Evolutionary conservation across 192 early-diverging fungal genomes (phyloP).

Genomic region (Entomortierella parvispora): DNA sequence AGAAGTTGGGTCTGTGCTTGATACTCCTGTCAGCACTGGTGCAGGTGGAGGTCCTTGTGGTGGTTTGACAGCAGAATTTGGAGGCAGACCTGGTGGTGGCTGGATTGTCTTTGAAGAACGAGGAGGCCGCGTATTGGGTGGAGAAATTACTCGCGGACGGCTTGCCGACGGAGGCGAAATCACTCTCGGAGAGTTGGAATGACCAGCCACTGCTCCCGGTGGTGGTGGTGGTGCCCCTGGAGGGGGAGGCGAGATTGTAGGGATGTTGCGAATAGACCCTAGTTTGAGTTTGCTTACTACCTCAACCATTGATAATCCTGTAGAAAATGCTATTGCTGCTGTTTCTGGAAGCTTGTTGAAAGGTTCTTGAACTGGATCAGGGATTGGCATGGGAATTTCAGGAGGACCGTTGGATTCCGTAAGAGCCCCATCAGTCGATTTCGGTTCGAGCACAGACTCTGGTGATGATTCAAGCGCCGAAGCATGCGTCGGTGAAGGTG

Average conservation of each 20-base stretch:
- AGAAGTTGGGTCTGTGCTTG: background rate
- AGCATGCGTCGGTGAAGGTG: no score
- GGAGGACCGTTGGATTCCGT: background rate
- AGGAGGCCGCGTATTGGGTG: background rate
- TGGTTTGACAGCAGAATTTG: conserved; percentile 25
- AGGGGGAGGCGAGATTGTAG: conserved; percentile 47
- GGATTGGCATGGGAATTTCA: background rate
- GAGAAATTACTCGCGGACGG: conserved; percentile 13
- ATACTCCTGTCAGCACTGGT: background rate
- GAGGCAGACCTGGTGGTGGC: conserved; percentile 26
- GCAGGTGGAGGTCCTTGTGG: conserved; percentile 34
- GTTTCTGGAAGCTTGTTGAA: conserved; percentile 30
- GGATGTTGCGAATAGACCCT: conserved; percentile 23
- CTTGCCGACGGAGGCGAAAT: conserved; percentile 25
- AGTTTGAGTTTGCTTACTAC: conserved; percentile 39
- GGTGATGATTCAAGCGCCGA: no score
- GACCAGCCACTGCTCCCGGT: conserved; percentile 38
- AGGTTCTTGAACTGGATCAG: conserved; percentile 1
- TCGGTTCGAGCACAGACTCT: no score
- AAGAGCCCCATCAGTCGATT: no score
- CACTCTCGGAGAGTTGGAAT: conserved; percentile 40
- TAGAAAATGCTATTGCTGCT: conserved; percentile 14
- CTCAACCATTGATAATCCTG: conserved; percentile 22
- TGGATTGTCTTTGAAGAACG: conserved; percentile 38
- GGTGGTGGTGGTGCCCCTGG: conserved; percentile 40